Conservation (phyloP, 1,284 basidiomycete genomes). For the Salmacisia buchloeana region DNA sequence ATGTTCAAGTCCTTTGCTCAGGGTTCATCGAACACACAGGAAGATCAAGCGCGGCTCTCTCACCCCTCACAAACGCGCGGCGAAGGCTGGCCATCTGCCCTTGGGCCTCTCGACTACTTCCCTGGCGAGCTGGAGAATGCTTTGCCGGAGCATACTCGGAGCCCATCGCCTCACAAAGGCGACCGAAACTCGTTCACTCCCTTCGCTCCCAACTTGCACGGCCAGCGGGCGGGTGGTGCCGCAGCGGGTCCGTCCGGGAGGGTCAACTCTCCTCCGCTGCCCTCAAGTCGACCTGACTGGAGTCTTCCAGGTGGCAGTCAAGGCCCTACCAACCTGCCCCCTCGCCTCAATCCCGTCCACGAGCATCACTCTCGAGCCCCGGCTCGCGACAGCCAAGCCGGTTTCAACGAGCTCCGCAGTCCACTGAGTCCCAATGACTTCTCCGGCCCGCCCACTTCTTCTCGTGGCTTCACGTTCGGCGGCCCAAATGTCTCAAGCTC, state of each 20-base stretch:
- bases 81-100: neutral
- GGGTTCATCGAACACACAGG: no score
- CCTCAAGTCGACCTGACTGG: neutral
- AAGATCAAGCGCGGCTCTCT: no score
- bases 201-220: neutral
- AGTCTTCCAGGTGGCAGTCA: neutral
- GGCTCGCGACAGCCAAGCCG: neutral
- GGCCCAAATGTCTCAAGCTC: no score
- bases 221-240: no score
- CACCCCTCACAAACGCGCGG: no score
- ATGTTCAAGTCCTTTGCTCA: no score
- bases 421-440: slow-evolving; percentile 4
- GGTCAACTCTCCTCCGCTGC: neutral
- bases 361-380: neutral
- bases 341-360: neutral
- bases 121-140: neutral
- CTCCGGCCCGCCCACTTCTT: neutral
- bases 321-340: neutral
- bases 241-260: no score
- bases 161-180: neutral
- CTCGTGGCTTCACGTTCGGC: neutral
- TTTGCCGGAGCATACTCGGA: neutral
- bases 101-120: neutral
- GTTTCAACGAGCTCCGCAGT: neutral
- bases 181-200: neutral